Evolutionary conservation across 305 asterid genomes (phyloP).

Genomic region (Lippia alba): DNA sequence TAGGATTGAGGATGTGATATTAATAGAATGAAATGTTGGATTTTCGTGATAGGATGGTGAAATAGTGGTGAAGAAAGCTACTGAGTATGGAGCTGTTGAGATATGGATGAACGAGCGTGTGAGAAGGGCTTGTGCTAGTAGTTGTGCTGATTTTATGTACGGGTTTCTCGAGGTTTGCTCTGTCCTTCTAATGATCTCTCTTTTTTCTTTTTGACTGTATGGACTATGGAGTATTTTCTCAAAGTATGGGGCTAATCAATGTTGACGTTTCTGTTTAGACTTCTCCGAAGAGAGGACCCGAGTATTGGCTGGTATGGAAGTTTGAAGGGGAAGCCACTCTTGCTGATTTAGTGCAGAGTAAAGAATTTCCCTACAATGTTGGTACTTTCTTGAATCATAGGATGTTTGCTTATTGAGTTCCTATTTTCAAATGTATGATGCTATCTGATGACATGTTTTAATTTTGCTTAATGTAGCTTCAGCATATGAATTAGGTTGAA

Average conservation of each 20-base stretch:
- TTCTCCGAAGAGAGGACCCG: constrained; percentile 81
- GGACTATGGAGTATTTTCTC: background rate
- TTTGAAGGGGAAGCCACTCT: constrained; percentile 94
- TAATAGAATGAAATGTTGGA: constrained; percentile 3
- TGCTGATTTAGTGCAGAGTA: constrained; percentile 87
- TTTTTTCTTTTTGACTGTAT: no score
- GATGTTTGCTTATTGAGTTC: background rate
- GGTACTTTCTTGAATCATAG: constrained; percentile 51
- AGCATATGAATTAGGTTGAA: no score
- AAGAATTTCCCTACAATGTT: constrained; percentile 96
- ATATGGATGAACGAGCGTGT: constrained; percentile 99
- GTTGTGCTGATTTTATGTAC: constrained; percentile 92
- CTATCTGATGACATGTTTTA: background rate
- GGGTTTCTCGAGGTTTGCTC: constrained; percentile 89
- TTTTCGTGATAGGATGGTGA: constrained; percentile 59
- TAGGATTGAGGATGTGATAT: background rate
- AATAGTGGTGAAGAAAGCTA: constrained; percentile 83
- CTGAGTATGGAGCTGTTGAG: constrained; percentile 99
- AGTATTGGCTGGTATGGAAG: constrained; percentile 97
- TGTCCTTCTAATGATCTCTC: constrained; percentile 18
- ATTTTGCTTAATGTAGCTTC: background rate
- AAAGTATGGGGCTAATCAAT: background rate
- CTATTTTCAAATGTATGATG: background rate
- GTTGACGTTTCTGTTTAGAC: constrained; percentile 43
- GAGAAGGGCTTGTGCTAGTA: constrained; percentile 89